Evolutionary conservation across 768 basidiomycete species (phyloP).

Genomic region (Neoboletus subvelutipes): DNA sequence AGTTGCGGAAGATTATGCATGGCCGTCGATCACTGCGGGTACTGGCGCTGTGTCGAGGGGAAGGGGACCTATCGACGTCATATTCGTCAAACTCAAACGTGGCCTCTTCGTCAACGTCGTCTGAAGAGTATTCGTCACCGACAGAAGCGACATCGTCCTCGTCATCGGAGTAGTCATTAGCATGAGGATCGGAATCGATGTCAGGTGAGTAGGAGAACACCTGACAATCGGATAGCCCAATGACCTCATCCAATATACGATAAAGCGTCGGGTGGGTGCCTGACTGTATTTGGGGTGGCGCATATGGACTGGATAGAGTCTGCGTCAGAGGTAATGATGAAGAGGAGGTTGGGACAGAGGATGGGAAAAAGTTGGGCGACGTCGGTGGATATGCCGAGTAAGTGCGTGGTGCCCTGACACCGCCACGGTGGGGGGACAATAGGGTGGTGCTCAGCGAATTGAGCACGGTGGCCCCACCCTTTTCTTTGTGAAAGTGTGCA

Average conservation of each 20-base stretch:
- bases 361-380: slow-evolving; percentile 70
- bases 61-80: slow-evolving; percentile 56
- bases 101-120: slow-evolving; percentile 70
- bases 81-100: slow-evolving; percentile 82
- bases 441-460: slow-evolving; percentile 84
- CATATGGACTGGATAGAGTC: slow-evolving; percentile 59
- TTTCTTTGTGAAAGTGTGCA: slow-evolving; percentile 84
- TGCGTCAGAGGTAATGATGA: slow-evolving; percentile 69
- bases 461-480: slow-evolving; percentile 71
- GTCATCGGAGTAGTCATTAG: slow-evolving; percentile 75
- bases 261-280: slow-evolving; percentile 89
- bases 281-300: slow-evolving; percentile 69
- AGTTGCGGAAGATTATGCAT: slow-evolving; percentile 24
- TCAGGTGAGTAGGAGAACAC: slow-evolving; percentile 94
- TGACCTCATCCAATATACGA: slow-evolving; percentile 84
- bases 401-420: slow-evolving; percentile 67
- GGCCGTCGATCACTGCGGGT: slow-evolving; percentile 6
- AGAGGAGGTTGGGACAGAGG: slow-evolving; percentile 63
- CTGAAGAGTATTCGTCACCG: slow-evolving; percentile 68
- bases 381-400: slow-evolving; percentile 87
- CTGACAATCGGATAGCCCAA: slow-evolving; percentile 89
- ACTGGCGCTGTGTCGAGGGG: slow-evolving; percentile 13
- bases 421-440: slow-evolving; percentile 67
- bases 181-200: slow-evolving; percentile 92
- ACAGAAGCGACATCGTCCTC: slow-evolving; percentile 70